Evolutionary conservation across 805 yeast species (phyloP).

Genomic region (Cyberlindnera saturnus): DNA sequence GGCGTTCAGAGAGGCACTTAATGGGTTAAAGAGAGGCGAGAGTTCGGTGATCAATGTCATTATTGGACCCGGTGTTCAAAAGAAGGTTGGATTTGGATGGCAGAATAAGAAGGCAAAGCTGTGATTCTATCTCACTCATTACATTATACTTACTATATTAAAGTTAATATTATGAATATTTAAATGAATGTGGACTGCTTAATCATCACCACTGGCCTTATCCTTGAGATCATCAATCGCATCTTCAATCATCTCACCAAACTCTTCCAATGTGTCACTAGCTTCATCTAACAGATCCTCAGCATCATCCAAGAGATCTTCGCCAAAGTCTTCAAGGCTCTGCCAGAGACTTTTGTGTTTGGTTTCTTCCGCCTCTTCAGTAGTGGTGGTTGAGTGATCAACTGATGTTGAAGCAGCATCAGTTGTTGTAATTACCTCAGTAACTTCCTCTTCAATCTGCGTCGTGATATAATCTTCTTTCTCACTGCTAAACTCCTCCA

Average conservation of each 20-base stretch:
- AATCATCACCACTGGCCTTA: neutral
- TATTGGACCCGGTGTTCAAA: conserved; percentile 52
- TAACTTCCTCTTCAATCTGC: neutral
- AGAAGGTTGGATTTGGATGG: conserved; percentile 61
- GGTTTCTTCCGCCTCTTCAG: neutral
- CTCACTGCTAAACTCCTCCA: neutral
- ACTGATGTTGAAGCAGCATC: neutral
- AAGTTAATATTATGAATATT: neutral
- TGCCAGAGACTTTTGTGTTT: conserved; percentile 23
- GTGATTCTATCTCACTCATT: neutral
- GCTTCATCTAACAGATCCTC: conserved; percentile 13
- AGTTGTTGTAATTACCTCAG: conserved; percentile 2
- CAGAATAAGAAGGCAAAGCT: conserved; percentile 41
- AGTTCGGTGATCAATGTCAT: conserved; percentile 52
- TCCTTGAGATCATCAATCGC: conserved; percentile 8
- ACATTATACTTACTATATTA: neutral
- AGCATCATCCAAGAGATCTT: conserved; percentile 14
- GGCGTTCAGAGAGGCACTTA: conserved; percentile 32
- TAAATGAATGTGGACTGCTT: neutral
- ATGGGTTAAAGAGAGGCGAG: conserved; percentile 22
- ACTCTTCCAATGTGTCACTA: conserved; percentile 10
- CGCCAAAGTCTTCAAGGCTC: conserved; percentile 21
- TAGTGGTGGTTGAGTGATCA: neutral
- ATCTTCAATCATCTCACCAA: conserved; percentile 13
- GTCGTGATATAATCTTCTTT: neutral